phyloP scores from a whole-genome alignment of 2,329 filamentous ascomycete species.

The Penicillium sp. region DNA sequence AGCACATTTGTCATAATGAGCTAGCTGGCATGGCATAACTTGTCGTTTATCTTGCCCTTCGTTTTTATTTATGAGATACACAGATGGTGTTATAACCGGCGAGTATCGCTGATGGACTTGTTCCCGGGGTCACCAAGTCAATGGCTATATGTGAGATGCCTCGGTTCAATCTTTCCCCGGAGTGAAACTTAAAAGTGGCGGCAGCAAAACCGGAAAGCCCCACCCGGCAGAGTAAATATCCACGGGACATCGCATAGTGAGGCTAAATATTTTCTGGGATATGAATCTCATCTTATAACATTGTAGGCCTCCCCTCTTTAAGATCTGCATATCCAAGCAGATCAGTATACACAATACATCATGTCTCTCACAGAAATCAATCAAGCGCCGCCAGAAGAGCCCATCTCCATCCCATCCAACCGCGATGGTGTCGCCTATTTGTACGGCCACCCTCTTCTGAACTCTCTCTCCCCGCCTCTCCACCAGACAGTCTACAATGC shows the following conservation, averaged over 20 bases:
- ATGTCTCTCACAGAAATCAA: constrained; percentile 22
- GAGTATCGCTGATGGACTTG: too few species aligned
- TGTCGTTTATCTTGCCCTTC: too few species aligned
- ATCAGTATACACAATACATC: constrained; percentile 4
- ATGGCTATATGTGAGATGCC: too few species aligned
- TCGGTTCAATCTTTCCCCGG: neutral
- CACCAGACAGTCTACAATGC: constrained; percentile 54
- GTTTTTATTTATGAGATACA: too few species aligned
- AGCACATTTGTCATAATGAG: too few species aligned
- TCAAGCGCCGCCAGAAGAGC: constrained; percentile 28
- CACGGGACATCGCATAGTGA: neutral
- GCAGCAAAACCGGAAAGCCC: neutral
- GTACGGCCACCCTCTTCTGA: constrained; percentile 56
- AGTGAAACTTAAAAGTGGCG: neutral
- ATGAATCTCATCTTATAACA: constrained; percentile 1
- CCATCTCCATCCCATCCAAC: constrained; percentile 32
- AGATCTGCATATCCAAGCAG: neutral
- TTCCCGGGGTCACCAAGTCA: too few species aligned
- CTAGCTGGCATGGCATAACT: too few species aligned
- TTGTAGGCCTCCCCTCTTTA: neutral
- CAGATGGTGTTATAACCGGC: too few species aligned
- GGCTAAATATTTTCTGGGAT: neutral
- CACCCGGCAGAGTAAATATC: neutral
- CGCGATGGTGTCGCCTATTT: constrained; percentile 54
- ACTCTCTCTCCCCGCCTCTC: constrained; percentile 55